phyloP scores from a whole-genome alignment of 73 alveolate genomes.

The Halteria grandinella region DNA sequence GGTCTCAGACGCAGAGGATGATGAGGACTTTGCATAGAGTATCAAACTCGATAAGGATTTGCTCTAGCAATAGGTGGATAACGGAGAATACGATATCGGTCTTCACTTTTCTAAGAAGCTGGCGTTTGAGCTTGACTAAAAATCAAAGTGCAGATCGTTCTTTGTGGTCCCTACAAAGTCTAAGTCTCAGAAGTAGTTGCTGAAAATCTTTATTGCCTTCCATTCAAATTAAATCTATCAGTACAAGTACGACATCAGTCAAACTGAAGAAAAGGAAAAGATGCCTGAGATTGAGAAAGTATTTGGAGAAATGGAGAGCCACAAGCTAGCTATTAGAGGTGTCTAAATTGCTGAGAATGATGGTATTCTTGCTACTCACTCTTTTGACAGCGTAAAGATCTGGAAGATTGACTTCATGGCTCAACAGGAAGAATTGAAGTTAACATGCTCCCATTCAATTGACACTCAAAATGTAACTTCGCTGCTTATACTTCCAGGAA shows the following conservation, averaged over 20 bases:
- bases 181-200: neutral
- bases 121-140: constrained; percentile 9
- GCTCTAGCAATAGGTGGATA: constrained; percentile 14
- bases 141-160: constrained; percentile 1
- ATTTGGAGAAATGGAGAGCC: constrained; percentile 45
- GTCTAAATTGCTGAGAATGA: constrained; percentile 60
- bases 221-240: constrained; percentile 5
- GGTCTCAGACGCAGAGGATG: constrained; percentile 47
- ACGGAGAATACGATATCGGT: constrained; percentile 41
- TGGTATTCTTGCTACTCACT: constrained; percentile 47
- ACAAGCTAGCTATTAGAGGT: constrained; percentile 53
- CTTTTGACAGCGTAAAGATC: constrained; percentile 62
- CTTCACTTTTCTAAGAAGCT: constrained; percentile 29
- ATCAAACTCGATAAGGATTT: constrained; percentile 38
- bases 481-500: constrained; percentile 72
- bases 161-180: neutral
- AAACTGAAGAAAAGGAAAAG: neutral
- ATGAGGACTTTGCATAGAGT: constrained; percentile 17
- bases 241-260: neutral
- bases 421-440: constrained; percentile 27
- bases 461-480: constrained; percentile 60
- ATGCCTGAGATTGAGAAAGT: constrained; percentile 12
- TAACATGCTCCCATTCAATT: constrained; percentile 37
- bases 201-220: neutral
- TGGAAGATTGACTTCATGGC: constrained; percentile 65